Evolutionary conservation across 2,329 filamentous ascomycete genomes (phyloP), one percentile per base, ranked within the genome.

Genomic region (Madurella fahalii): DNA sequence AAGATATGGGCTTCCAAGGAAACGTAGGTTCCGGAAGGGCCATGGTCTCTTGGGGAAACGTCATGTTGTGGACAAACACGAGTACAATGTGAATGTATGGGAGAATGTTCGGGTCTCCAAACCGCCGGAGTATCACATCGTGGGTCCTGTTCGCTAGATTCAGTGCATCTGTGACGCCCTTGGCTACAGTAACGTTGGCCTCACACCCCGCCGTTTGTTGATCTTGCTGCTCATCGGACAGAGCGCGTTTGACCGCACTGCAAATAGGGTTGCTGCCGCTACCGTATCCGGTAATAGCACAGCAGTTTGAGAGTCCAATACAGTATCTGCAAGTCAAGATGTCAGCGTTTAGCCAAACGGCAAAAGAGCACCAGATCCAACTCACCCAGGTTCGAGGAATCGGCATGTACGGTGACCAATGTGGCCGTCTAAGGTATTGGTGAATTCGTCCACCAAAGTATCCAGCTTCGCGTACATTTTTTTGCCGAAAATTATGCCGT

Each of bases 81-180:
- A 90, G 70, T 4, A 79, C 77, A 0, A 82, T 77, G 59, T 89
- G 85, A 0, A 87, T 63, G 63, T 82, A 87, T 0, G 84, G 78
- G 1, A 87, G 71, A 2, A 82, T 77, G 57, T 84, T 83, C 2
- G 75, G 71, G 43, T 87, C 83, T 0, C 77, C 78, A 30, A 77
- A 73, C 0, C 83, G 74, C 2, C 69, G 67, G 8, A 85, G 72
- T 1, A 80, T 74, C 1, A 81, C 65, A 2, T 68, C 60, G 40
- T 79, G 74, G 0, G 75, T 80, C 2, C 70, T 65, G 34, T 72
- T 69, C 1, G 72, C 70, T 37, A 85, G 71, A 0, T 61, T 52
- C 17, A 70, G 60, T 1, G 63, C 54, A 5, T 65, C 64, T 1
- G 63, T 40, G 13, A 58, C 59, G 3, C 64, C 65, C 2, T 67